Base-by-base conservation (phyloP, 139 green algal genomes). In the Ulvella scutata region DNA sequence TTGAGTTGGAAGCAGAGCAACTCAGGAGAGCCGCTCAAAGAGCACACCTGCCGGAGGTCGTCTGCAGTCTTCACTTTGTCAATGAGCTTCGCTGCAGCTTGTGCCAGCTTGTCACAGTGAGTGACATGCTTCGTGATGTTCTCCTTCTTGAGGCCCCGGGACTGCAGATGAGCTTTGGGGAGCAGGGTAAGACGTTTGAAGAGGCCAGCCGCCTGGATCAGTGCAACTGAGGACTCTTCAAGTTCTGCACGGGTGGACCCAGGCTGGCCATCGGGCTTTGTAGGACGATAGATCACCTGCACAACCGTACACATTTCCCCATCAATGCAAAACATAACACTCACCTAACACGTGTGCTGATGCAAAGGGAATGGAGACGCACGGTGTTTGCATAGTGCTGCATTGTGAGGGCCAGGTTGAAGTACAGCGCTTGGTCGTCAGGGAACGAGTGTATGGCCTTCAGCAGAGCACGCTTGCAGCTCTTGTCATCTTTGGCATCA, bases 371-470 rank as follows among this genome's bases (percentile, higher is more conserved):
- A 7, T 10, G 13, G 51, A 67, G 51, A n/a, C 40, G 17, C 17
- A 67, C 51, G 10, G 33, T 26, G 31, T n/a, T 26, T 67, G 51
- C 51, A n/a, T n/a, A n/a, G 1, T 67, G 51, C 20, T 67, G 51
- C 51, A 67, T 67, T n/a, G 51, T 67, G n/a, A 67, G 51, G n/a
- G 51, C 51, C 51, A 67, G 51, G 33, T 67, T 67, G 17, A 67
- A 67, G 13, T 36, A 23, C 51, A 67, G 20, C 6, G 51, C 31
- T 26, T 67, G 51, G 10, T 36, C 51, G 33, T 67, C n/a, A 9
- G 51, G 51, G 17, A 67, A 67, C 51, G 33, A 23, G 33, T 67
- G 51, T n/a, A 67, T 26, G 20, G 51, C 51, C 51, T 26, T 67
- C n/a, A 67, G 51, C 51, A 67, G 17, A 67, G 51, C 51, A n/a